Evolutionary conservation across 2,329 filamentous ascomycete genomes (phyloP), one percentile per base, ranked within the genome.

Genomic region (Sclerotinia subarctica): DNA sequence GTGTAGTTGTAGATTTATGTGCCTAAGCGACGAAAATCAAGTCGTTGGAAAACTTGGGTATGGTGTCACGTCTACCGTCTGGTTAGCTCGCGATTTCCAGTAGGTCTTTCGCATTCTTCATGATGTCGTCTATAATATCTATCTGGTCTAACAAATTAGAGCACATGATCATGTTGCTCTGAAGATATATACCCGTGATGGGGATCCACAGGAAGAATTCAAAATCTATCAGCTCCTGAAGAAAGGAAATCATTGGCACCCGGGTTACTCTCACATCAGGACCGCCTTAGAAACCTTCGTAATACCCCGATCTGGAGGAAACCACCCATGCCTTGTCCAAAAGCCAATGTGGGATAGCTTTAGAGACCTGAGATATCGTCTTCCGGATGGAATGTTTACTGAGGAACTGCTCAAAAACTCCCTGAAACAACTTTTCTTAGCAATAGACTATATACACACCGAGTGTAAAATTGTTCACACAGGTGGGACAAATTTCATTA

Each of bases 181-280:
- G 0, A 71, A 72, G 38, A 29, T 70, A 8, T 72, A 66, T 44
- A 71, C 44, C 21, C 53, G 59, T 21, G 59, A 59, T 35, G 53
- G 63, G n/a, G 51, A 59, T 35, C 19, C 53, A n/a, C 49, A 47
- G 21, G 69, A 68, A 53, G 81, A 83, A 72, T 71, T 83, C 7
- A 70, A 75, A 1, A 81, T 82, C n/a, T 84, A 83, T 62, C 77
- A 78, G 70, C 78, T 74, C 13, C 79, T 83, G 2, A 73, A 75
- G 26, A 56, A 38, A 57, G 71, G 62, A 13, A 70, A 75, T 4
- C 38, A 44, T 57, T 73, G 38, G 38, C 38, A 42, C 1, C 38
- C 38, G 15, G 38, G 38, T 17, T 42, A 42, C 8, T 17, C 38
- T 42, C 38, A 42, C 38, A 17, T 42, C 38, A 42, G 38, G 38